Evolutionary conservation across 176 grass and related monocot genomes (phyloP).

Genomic region (Alopecurus myosuroides): DNA sequence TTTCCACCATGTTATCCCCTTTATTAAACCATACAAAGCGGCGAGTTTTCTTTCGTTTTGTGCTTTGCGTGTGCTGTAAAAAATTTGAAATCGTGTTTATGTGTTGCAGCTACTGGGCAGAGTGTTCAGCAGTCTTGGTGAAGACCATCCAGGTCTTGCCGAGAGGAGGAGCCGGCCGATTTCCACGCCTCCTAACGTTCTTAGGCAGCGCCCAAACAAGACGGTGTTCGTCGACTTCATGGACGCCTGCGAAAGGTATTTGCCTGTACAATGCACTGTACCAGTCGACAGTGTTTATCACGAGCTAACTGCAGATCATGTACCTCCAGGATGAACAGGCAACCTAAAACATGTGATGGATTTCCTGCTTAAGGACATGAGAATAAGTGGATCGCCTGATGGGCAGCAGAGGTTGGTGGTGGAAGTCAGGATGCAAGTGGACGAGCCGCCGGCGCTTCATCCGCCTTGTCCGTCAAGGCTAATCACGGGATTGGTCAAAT

Average conservation of each 20-base stretch:
- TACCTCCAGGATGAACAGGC: slow-evolving; percentile 77
- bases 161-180: slow-evolving; percentile 40
- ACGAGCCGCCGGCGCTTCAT: no score
- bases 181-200: no score
- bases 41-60: neutral
- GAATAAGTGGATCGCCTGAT: slow-evolving; percentile 82
- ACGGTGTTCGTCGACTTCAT: slow-evolving; percentile 96
- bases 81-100: neutral
- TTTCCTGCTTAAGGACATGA: slow-evolving; percentile 82
- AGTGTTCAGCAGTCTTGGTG: slow-evolving; percentile 69
- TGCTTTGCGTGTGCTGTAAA: neutral
- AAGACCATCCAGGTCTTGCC: slow-evolving; percentile 87
- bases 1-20: neutral
- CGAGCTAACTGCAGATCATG: neutral
- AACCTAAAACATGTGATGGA: slow-evolving; percentile 95
- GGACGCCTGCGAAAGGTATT: slow-evolving; percentile 63
- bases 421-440: no score
- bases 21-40: neutral
- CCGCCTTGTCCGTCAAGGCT: no score
- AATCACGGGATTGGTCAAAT: no score
- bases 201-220: slow-evolving; percentile 52
- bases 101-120: slow-evolving; percentile 66
- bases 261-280: neutral
- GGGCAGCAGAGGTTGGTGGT: slow-evolving; percentile 86
- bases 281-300: neutral